phyloP scores from a whole-genome alignment of 1,284 basidiomycete species.

The Malassezia pachydermatis region DNA sequence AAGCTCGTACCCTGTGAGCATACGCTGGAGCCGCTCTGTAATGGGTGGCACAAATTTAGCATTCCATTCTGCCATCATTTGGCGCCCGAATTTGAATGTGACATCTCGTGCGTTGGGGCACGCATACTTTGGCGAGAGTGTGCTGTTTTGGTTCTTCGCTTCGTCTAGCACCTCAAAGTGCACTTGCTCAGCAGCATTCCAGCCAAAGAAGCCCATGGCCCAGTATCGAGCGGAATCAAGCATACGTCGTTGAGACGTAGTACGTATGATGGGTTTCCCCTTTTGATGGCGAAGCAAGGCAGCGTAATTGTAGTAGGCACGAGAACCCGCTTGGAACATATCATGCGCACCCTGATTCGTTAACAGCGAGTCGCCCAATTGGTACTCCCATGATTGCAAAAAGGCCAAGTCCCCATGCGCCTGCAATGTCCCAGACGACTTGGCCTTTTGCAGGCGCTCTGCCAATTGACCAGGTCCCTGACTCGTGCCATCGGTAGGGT shows the following conservation, averaged over 20 bases:
- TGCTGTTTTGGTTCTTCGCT: slow-evolving; percentile 56
- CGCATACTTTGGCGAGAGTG: slow-evolving; percentile 64
- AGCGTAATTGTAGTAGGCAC: slow-evolving; percentile 44
- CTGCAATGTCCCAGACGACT: slow-evolving; percentile 13
- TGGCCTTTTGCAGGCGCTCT: not conserved
- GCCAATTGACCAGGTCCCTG: slow-evolving; percentile 9
- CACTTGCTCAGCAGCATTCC: slow-evolving; percentile 26
- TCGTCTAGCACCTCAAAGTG: slow-evolving; percentile 41
- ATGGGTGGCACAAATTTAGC: slow-evolving; percentile 37
- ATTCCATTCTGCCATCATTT: not conserved
- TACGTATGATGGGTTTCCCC: slow-evolving; percentile 33
- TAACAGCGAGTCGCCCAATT: slow-evolving; percentile 58
- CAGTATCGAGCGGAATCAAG: slow-evolving; percentile 74
- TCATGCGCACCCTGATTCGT: slow-evolving; percentile 74
- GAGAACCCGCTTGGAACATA: slow-evolving; percentile 44
- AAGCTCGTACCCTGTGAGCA: slow-evolving; percentile 48
- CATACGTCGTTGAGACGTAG: slow-evolving; percentile 57
- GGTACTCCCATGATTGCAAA: slow-evolving; percentile 59
- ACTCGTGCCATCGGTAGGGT: slow-evolving; percentile 21
- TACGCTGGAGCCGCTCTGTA: slow-evolving; percentile 28
- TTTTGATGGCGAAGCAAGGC: slow-evolving; percentile 24
- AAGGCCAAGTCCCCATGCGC: slow-evolving; percentile 59
- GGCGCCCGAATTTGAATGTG: not conserved
- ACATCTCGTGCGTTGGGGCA: slow-evolving; percentile 46
- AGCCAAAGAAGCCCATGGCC: slow-evolving; percentile 32